These are phyloP conservation scores for Thalassiosira exigua DNA, from an alignment of 352 stramenopile species.

Conservation along the genomic window DNA sequence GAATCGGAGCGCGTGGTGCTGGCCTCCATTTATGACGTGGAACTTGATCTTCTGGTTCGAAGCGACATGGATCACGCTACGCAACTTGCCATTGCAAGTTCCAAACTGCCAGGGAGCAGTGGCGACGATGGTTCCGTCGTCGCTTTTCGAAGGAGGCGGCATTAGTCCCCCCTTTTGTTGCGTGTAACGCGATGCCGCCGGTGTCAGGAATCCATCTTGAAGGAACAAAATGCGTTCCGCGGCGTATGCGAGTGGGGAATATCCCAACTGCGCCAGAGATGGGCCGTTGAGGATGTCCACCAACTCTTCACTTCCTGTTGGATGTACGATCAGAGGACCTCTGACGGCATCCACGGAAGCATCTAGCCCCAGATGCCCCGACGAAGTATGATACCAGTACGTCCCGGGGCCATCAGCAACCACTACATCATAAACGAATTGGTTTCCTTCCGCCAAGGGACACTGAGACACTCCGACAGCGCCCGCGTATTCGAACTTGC, in stretches of 20 bases:
- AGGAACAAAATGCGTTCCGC: slow-evolving; percentile 42
- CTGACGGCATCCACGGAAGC: slow-evolving; percentile 19
- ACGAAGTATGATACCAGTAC: slow-evolving; percentile 31
- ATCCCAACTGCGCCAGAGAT: background rate
- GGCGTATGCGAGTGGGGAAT: slow-evolving; percentile 15
- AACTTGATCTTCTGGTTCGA: slow-evolving; percentile 30
- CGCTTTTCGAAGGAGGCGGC: slow-evolving; percentile 20
- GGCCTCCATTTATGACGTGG: slow-evolving; percentile 30
- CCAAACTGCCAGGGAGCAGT: slow-evolving; percentile 31
- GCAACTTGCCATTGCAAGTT: slow-evolving; percentile 42
- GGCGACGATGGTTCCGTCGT: slow-evolving; percentile 19
- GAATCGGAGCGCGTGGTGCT: slow-evolving; percentile 17
- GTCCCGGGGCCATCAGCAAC: slow-evolving; percentile 28
- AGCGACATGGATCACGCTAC: slow-evolving; percentile 25
- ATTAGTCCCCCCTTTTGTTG: slow-evolving; percentile 8
- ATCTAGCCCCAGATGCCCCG: slow-evolving; percentile 7
- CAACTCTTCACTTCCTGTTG: slow-evolving; percentile 12
- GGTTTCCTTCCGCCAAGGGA: slow-evolving; percentile 11
- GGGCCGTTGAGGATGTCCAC: slow-evolving; percentile 27
- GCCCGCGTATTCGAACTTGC: slow-evolving; percentile 33
- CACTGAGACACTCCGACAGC: slow-evolving; percentile 36
- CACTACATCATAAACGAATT: slow-evolving; percentile 26
- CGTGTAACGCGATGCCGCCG: background rate
- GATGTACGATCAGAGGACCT: slow-evolving; percentile 38
- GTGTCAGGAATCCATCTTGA: slow-evolving; percentile 28